Base-by-base conservation (phyloP, 2,329 filamentous ascomycete genomes). In the Penicillium sp. region DNA sequence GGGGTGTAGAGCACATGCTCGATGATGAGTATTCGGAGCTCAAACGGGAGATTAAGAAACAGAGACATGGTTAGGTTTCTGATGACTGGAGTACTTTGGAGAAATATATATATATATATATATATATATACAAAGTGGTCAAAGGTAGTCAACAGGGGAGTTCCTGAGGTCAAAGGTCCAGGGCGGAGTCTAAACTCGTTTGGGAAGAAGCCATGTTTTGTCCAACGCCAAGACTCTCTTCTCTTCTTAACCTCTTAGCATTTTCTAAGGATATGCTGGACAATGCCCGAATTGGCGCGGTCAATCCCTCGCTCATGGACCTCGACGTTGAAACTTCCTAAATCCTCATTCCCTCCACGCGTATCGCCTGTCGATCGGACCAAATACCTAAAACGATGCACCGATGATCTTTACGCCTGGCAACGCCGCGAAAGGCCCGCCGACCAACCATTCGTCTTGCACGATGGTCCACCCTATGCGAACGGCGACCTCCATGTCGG, bases 401-500 rank as follows among this genome's bases (percentile, higher is more conserved):
- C 91, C 75, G 90, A 96, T 78, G 88, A 93, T 52, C 83, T 97
- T 15, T 99, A 97, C 78, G 79, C 84, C 69, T 97, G 93, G 93
- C 94, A 99, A 80, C 81, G 82, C 61, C 72, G 65, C 62, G 66
- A 75, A 62, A 77, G 85, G 62, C 78, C 84, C 3, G 74, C 73
- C 33, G 76, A 84, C 37, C 76, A 84, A 43, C 80, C 82, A 0
- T 99, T 97, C 64, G 80, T 92, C 2, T 81, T 99, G 9, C 94
- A 97, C 71, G 94, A 99, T 86, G 94, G 94, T 0, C 94, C 94
- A 0, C 94, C 94, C 0, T 99, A 97, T 73, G 94, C 94, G 62
- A 99, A 99, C 77, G 94, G 94, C 15, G 84, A 84, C 45, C 83
- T 99, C 10, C 94, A 99, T 71, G 86, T 95, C 60, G 94, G 94